Percentiles rank a stretch among this genome's conserved stretches.
Conservation (phyloP, 2,329 filamentous ascomycete genomes). For the Penicillium sp. region DNA sequence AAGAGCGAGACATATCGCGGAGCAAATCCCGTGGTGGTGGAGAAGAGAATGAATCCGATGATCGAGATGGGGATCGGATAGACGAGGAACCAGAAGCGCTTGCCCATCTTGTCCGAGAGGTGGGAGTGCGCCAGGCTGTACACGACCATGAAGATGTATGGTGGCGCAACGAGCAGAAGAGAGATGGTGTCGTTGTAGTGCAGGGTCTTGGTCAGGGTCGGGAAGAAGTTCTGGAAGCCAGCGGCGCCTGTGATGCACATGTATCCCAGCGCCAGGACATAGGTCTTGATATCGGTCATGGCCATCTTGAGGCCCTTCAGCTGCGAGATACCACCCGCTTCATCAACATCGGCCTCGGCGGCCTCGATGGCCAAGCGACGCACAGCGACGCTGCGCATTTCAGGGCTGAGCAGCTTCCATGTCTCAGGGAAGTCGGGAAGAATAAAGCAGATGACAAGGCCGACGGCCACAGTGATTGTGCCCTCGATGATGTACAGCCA, state of each 20-base stretch:
- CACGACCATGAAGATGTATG: constrained; percentile 50
- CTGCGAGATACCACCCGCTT: constrained; percentile 43
- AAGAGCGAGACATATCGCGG: constrained; percentile 53
- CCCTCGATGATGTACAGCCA: constrained; percentile 42
- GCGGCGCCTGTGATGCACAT: constrained; percentile 43
- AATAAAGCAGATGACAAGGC: constrained; percentile 28
- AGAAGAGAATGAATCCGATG: constrained; percentile 50
- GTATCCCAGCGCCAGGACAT: constrained; percentile 40
- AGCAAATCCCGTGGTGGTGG: constrained; percentile 47
- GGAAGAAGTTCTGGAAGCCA: constrained; percentile 55
- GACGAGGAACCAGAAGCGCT: constrained; percentile 49
- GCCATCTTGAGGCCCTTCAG: constrained; percentile 47
- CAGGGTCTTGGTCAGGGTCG: constrained; percentile 45
- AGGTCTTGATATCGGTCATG: constrained; percentile 48
- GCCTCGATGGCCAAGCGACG: constrained; percentile 47
- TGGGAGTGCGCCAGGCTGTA: constrained; percentile 43
- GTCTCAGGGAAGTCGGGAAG: constrained; percentile 43
- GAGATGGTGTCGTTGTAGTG: constrained; percentile 43
- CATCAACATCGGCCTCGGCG: constrained; percentile 45
- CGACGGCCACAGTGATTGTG: constrained; percentile 28
- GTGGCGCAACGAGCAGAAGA: constrained; percentile 48
- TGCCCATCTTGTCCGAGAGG: constrained; percentile 40
- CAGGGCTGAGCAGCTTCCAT: constrained; percentile 38
- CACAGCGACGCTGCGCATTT: constrained; percentile 44
- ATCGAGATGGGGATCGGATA: constrained; percentile 50